Base-by-base conservation (phyloP, 306 rosid species). In the Quercus ilex region DNA sequence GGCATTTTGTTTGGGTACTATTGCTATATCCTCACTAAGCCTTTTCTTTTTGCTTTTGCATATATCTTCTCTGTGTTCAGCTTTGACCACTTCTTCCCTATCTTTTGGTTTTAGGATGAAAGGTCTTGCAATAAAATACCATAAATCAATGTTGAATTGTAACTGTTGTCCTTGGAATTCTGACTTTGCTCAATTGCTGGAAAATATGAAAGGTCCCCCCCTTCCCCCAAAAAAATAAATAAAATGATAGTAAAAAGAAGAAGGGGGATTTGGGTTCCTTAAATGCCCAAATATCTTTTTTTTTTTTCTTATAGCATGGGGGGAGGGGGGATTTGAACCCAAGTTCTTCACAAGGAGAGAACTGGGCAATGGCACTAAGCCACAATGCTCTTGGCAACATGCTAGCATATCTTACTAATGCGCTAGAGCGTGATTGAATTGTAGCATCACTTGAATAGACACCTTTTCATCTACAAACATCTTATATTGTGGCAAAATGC, bases 1-100 rank as follows among this genome's bases (percentile, higher is more conserved):
- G 99, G 99, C 78, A 86, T 94, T 87, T 84, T 94, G 90, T 94
- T 94, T 75, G 99, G 99, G 99, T 94, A 90, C 60, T 71, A 25
- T 60, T 94, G 88, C 60, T 71, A 28, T 60, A 65, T 69, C 73
- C 51, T 77, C 83, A 79, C 83, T 41, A 0, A 41, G 73, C 4
- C 25, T 67, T 80, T 43, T 30, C 19, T 28, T 9, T 18, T 13
- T 77, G n/a, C n/a, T 49, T 49, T 49, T 0, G 77, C 19, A 1
- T 63, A 56, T 76, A 19, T 79, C 38, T 55, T 53, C 68, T 67
- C 77, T 77, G 73, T 72, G 23, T 49, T 20, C 71, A 71, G 18
- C 43, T 73, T 52, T 25, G 57, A 65, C 73, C 55, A 28, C 69
- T 76, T 62, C 33, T 49, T 76, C 58, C 68, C 79, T 59, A 18